A percentile compares a stretch with the other conserved stretches of the same genome.
phyloP scores from a whole-genome alignment of 179 eudicot species.

The Drosera spatulata region DNA sequence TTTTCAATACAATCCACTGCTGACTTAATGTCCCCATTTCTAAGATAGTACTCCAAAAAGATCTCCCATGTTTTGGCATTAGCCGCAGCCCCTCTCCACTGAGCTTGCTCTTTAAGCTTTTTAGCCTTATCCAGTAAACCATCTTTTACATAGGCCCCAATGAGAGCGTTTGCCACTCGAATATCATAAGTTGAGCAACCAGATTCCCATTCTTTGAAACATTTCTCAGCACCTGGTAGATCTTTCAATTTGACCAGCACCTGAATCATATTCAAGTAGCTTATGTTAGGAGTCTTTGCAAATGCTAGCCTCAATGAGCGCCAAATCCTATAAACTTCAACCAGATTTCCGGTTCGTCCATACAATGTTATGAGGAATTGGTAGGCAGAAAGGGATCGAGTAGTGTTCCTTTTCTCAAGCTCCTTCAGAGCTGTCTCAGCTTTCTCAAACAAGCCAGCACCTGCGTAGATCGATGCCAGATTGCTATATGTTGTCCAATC shows the following conservation, averaged over 20 bases:
- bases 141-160: conserved; percentile 46
- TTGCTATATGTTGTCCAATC: conserved; percentile 98
- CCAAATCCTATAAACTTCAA: conserved; percentile 86
- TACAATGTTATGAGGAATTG: conserved; percentile 75
- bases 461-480: conserved; percentile 78
- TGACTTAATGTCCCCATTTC: neutral
- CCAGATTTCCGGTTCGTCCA: conserved; percentile 72
- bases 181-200: conserved; percentile 57
- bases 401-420: conserved; percentile 60
- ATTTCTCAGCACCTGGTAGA: conserved; percentile 91
- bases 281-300: conserved; percentile 54
- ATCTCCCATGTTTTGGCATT: conserved; percentile 71
- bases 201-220: conserved; percentile 76
- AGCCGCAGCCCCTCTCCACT: conserved; percentile 51
- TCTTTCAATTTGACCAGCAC: conserved; percentile 73
- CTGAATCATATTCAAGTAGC: conserved; percentile 77
- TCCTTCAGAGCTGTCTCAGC: conserved; percentile 90
- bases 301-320: conserved; percentile 77
- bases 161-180: conserved; percentile 63
- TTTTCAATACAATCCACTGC: neutral
- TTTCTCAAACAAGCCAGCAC: conserved; percentile 51
- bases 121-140: conserved; percentile 50
- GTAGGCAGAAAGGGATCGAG: conserved; percentile 42
- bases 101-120: conserved; percentile 39
- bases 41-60: neutral